phyloP scores from a whole-genome alignment of 306 rosid species.

The Prunus armeniaca region DNA sequence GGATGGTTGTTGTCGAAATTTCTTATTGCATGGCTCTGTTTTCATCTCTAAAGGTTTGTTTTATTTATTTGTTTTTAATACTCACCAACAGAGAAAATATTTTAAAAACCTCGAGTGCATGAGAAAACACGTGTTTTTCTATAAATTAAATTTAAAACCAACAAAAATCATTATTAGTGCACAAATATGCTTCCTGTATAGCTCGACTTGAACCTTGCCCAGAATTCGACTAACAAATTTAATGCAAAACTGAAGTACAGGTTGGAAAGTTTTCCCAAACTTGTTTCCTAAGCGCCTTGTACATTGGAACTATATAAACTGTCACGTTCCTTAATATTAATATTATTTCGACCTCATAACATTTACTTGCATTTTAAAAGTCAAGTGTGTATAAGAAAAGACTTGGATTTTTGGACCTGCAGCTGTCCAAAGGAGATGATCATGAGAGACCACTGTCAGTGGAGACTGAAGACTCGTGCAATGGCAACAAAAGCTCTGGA shows the following conservation, averaged over 20 bases:
- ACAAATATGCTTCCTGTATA: not conserved
- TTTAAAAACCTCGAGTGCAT: too few relatives aligned
- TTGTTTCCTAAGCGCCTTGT: not conserved
- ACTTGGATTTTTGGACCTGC: not conserved
- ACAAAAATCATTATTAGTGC: not conserved
- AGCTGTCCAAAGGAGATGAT: not conserved
- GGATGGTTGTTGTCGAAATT: too few relatives aligned
- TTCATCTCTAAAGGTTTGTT: too few relatives aligned
- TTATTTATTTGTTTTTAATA: too few relatives aligned
- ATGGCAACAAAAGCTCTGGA: not conserved
- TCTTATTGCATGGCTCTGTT: too few relatives aligned
- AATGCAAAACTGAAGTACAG: not conserved
- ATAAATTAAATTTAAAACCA: too few relatives aligned
- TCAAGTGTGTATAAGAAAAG: not conserved
- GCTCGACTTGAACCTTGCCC: not conserved
- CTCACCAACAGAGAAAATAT: too few relatives aligned
- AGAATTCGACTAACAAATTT: not conserved
- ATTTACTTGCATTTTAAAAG: not conserved
- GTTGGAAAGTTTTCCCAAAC: not conserved
- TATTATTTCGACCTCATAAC: too few relatives aligned
- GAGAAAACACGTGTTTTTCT: too few relatives aligned
- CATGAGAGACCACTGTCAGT: not conserved
- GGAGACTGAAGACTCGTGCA: not conserved
- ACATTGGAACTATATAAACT: not conserved
- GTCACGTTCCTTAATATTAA: not conserved